phyloP scores from a whole-genome alignment of 2,329 filamentous ascomycete species.

The Arthrinium puccinioides region DNA sequence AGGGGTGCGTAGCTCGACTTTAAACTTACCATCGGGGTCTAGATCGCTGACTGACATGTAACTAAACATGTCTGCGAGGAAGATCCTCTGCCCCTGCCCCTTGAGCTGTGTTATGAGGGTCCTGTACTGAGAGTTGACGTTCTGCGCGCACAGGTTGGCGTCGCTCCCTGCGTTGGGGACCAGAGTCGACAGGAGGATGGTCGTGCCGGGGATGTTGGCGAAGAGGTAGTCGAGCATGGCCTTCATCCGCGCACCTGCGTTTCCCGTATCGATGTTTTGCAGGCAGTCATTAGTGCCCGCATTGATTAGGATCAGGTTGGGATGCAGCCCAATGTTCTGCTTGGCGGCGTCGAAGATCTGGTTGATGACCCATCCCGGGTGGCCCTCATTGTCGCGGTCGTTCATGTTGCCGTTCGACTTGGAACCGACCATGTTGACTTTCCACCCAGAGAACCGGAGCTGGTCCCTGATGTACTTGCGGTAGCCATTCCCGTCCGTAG shows the following conservation, averaged over 20 bases:
- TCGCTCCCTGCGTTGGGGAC: slow-evolving; percentile 2
- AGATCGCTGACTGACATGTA: slow-evolving; percentile 3
- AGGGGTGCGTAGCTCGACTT: no score
- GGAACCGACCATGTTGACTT: slow-evolving; percentile 7
- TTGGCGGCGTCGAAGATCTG: slow-evolving; percentile 3
- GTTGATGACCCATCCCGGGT: slow-evolving; percentile 4
- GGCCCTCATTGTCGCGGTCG: slow-evolving; percentile 4
- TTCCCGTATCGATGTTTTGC: slow-evolving; percentile 1
- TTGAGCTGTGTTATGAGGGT: not conserved
- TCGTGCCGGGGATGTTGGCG: slow-evolving; percentile 2
- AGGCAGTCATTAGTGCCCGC: slow-evolving; percentile 6
- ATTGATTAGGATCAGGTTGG: slow-evolving; percentile 6
- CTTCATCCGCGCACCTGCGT: slow-evolving; percentile 1
- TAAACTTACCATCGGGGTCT: slow-evolving; percentile 1
- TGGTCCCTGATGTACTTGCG: slow-evolving; percentile 3
- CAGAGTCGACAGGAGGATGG: slow-evolving; percentile 5
- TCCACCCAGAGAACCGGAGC: slow-evolving; percentile 3
- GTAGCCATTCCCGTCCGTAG: slow-evolving; percentile 10
- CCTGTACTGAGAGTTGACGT: slow-evolving; percentile 7
- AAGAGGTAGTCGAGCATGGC: slow-evolving; percentile 1
- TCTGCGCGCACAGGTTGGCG: slow-evolving; percentile 4
- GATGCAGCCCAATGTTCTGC: not conserved
- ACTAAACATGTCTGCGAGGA: slow-evolving; percentile 7
- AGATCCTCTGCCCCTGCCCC: slow-evolving; percentile 2
- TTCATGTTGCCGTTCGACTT: slow-evolving; percentile 5